Evolutionary conservation across 805 yeast species (phyloP), one percentile per base, ranked within the genome.

Genomic region (Wickerhamiella alocasiicola): DNA sequence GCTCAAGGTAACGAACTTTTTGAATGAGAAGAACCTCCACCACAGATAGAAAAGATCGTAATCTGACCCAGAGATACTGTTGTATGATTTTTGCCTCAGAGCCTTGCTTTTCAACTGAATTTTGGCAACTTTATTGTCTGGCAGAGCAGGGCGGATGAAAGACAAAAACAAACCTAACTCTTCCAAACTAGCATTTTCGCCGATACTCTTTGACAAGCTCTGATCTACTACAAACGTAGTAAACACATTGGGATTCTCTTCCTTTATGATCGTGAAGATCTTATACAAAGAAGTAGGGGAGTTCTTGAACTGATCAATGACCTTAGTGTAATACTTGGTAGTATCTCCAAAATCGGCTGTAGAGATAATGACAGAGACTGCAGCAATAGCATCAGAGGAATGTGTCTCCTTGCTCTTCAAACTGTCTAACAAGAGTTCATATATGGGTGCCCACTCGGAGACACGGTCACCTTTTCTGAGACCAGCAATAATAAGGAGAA

Each of bases 401-500:
- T 28, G 11, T 16, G 3, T 31, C 6, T 18, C 19, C 4, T 17
- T 12, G 7, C 24, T 9, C 18, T 23, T 19, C 17, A 37, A 12
- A 6, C 5, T 16, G 1, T 12, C 30, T 3, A 37, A 4, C 0
- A 47, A 39, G 1, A 41, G 9, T 3, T 39, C 39, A 31, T 27
- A 51, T 2, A 53, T 9, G 1, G 46, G 26, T 2, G 25, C 36
- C 65, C 66, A 63, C 28, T 57, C 49, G 1, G 45, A 26, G 9
- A 63, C 63, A 13, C 67, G 52, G 11, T 57, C 51, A 3, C 67
- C 67, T 35, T 59, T 57, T n/a, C 65, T 41, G 7, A 57, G 46
- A 1, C 64, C 65, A 5, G 56, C 48, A 9, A 61, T 33, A 3
- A 49, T 47, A 20, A 53, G 52, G 15, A 63, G 37, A 18, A 52